Conservation (phyloP, 2,329 filamentous ascomycete genomes). For the Diaporthe sp. region DNA sequence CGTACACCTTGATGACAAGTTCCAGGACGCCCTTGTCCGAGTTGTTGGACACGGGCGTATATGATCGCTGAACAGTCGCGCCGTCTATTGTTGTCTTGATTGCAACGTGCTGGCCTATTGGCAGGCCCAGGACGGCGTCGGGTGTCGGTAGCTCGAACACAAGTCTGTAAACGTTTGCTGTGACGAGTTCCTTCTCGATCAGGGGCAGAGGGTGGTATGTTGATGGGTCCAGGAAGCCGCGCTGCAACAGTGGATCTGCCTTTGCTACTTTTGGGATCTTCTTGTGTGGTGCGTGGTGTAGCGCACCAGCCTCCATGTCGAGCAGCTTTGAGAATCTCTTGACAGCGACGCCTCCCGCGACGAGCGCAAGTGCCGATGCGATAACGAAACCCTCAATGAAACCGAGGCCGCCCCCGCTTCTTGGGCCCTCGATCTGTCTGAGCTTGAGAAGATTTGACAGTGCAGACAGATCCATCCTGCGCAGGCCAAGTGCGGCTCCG, state of each 20-base stretch:
- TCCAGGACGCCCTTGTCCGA: conserved; percentile 59
- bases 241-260: conserved; percentile 50
- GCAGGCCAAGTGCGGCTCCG: conserved; percentile 26
- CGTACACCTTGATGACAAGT: conserved; percentile 63
- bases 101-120: conserved; percentile 66
- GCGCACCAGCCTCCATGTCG: conserved; percentile 45
- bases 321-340: conserved; percentile 46
- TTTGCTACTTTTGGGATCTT: conserved; percentile 51
- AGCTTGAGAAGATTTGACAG: conserved; percentile 35
- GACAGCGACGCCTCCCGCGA: conserved; percentile 44
- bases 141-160: conserved; percentile 58
- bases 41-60: conserved; percentile 65
- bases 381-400: conserved; percentile 51
- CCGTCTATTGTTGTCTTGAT: conserved; percentile 60
- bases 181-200: conserved; percentile 48
- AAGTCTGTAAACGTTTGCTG: conserved; percentile 57
- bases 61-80: conserved; percentile 59
- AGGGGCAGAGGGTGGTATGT: conserved; percentile 60
- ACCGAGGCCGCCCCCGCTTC: conserved; percentile 41
- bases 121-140: conserved; percentile 60
- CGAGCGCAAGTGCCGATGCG: conserved; percentile 46
- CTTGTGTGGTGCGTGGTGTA: conserved; percentile 50
- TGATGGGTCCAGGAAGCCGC: conserved; percentile 61
- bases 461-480: conserved; percentile 33
- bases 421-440: neutral